These are phyloP conservation scores for Mycosphaerella sp. DNA, from an alignment of 2,329 filamentous ascomycete genomes.

Conservation along the genomic window DNA sequence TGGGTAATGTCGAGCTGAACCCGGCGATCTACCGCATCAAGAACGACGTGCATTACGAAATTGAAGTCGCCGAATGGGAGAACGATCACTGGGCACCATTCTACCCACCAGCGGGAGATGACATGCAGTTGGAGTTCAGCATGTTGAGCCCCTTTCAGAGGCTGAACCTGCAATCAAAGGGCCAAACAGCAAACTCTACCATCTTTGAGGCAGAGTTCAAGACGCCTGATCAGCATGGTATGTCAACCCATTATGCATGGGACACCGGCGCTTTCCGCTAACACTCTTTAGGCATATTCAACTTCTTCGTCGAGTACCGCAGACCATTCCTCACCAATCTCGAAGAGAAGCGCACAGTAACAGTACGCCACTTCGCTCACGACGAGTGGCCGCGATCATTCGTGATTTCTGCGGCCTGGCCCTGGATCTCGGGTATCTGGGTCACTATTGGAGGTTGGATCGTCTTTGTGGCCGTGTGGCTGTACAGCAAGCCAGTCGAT, in stretches of 20 bases:
- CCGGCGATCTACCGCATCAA: constrained; percentile 91
- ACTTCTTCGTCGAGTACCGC: constrained; percentile 97
- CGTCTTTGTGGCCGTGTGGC: constrained; percentile 78
- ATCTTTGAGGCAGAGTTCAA: constrained; percentile 70
- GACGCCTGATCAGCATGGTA: constrained; percentile 91
- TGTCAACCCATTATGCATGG: background rate
- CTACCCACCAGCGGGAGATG: constrained; percentile 60
- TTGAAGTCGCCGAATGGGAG: constrained; percentile 80
- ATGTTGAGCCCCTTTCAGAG: constrained; percentile 99
- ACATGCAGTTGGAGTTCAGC: constrained; percentile 89
- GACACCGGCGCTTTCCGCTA: background rate
- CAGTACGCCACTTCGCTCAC: constrained; percentile 92
- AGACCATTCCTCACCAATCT: constrained; percentile 82
- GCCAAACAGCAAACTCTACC: constrained; percentile 57
- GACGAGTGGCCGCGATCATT: constrained; percentile 92
- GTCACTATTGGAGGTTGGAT: constrained; percentile 80
- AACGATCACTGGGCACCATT: constrained; percentile 72
- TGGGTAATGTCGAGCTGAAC: constrained; percentile 53
- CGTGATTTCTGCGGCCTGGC: constrained; percentile 84
- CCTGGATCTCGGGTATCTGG: constrained; percentile 84
- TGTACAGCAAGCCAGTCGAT: constrained; percentile 61
- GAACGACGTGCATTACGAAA: constrained; percentile 83
- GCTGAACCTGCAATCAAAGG: constrained; percentile 57
- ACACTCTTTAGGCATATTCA: constrained; percentile 61
- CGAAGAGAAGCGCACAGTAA: constrained; percentile 92